Conservation (phyloP, 208 protist species). For the Crithidia sp. region DNA sequence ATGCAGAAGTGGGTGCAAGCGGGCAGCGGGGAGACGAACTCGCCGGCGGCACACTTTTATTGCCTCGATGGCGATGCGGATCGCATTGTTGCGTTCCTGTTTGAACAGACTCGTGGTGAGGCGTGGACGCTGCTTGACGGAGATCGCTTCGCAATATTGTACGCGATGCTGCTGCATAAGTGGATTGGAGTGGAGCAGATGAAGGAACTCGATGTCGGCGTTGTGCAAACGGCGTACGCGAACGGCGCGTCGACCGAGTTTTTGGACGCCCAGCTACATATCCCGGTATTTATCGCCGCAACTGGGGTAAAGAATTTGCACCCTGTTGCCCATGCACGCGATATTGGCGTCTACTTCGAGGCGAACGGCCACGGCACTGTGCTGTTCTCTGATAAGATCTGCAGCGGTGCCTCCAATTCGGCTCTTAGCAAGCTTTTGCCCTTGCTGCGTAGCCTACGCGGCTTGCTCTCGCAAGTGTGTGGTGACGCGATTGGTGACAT, state of each 20-base stretch:
- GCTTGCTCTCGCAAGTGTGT: slow-evolving; percentile 81
- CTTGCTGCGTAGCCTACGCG: slow-evolving; percentile 10
- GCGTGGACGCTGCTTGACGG: slow-evolving; percentile 77
- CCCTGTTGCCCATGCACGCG: slow-evolving; percentile 80
- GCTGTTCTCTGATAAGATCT: slow-evolving; percentile 55
- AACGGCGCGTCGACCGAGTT: slow-evolving; percentile 94
- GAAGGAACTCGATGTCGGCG: slow-evolving; percentile 55
- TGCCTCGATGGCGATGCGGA: slow-evolving; percentile 96
- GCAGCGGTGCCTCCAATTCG: not conserved
- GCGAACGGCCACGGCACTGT: slow-evolving; percentile 97
- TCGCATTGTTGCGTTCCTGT: slow-evolving; percentile 84
- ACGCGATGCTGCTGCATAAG: slow-evolving; percentile 57
- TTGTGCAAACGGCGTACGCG: slow-evolving; percentile 97
- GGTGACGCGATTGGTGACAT: slow-evolving; percentile 89
- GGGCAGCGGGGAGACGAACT: not conserved
- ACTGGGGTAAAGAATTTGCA: slow-evolving; percentile 97
- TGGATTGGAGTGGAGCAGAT: slow-evolving; percentile 49
- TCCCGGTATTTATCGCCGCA: slow-evolving; percentile 59
- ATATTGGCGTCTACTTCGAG: slow-evolving; percentile 97
- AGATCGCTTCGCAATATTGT: slow-evolving; percentile 82
- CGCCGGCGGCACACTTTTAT: slow-evolving; percentile 63
- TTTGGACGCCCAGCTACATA: slow-evolving; percentile 53
- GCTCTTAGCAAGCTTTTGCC: not conserved
- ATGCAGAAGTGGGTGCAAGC: slow-evolving; percentile 39
- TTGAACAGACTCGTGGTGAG: not conserved